Base-by-base conservation (phyloP, 176 grass and related monocot genomes). In the Rhipidocladum racemiflorum region DNA sequence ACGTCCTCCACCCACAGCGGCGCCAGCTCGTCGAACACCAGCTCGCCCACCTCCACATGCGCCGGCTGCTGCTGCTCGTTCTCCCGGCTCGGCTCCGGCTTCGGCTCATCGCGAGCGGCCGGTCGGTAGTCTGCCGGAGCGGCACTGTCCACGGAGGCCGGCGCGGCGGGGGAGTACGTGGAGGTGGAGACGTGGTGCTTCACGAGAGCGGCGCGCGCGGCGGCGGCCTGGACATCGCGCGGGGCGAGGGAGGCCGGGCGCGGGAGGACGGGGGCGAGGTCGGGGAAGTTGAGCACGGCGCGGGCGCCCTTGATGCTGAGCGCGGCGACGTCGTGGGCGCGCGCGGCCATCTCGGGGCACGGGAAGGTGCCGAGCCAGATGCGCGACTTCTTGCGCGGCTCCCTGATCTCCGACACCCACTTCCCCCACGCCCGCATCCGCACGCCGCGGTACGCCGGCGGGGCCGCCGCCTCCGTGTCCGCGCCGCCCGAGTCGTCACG, bases 391-490 rank as follows among this genome's bases (percentile, higher is more conserved):
- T 98, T 98, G 14, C 95, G 91, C 14, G 95, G 95, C 83, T 98
- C 92, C 67, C 95, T 86, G 82, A 98, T 98, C 90, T 98, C 95
- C 21, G 95, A 95, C 55, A 98, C 95, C 95, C 95, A 98, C 85
- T 94, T 94, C 5, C 95, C 95, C 95, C 95, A 98, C 65, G 80
- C 89, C 3, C 95, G 77, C 83, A 93, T 98, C 62, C 95, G 79
- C 39, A 98, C 92, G 44, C 95, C 95, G 6, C 90, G 81, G 86
- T 91, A 97, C 39, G 90, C 42, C 35, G 84, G 72, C 42, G 42
- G 5, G 9, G 10, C 24, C 21, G 11, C 24, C 17, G 39, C 17
- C 43, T 4, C 45, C 38, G 35, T 45, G 7, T n/a, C 56, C 43
- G 0, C 6, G 29, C 1, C 27, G 1, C 43, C 2, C 2, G 54